phyloP scores from a whole-genome alignment of 1,284 basidiomycete species.

The Rhodofomes roseus region DNA sequence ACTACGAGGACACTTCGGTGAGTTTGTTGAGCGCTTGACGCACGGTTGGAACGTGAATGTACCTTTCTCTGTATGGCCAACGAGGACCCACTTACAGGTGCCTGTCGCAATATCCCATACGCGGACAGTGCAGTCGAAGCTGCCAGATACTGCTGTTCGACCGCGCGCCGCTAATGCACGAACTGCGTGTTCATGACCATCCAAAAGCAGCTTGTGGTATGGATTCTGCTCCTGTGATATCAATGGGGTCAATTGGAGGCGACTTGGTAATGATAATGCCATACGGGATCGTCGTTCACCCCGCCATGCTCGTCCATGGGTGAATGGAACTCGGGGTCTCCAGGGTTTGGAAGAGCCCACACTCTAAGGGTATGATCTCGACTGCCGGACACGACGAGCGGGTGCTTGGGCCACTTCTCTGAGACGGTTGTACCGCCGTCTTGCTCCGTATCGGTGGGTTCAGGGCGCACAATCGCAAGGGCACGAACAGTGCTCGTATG shows the following conservation, averaged over 20 bases:
- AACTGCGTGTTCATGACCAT: slow-evolving; percentile 88
- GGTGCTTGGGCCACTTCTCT: slow-evolving; percentile 80
- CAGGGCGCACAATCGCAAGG: slow-evolving; percentile 85
- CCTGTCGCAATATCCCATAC: slow-evolving; percentile 94
- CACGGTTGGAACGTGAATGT: slow-evolving; percentile 12
- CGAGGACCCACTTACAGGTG: slow-evolving; percentile 73
- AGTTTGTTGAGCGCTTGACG: too few relatives aligned
- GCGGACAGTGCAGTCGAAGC: slow-evolving; percentile 90
- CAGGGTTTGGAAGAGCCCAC: slow-evolving; percentile 81
- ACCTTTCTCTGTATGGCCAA: slow-evolving; percentile 92
- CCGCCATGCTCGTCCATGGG: slow-evolving; percentile 30
- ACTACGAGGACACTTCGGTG: slow-evolving; percentile 43
- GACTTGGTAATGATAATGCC: slow-evolving; percentile 38
- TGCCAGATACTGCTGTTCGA: slow-evolving; percentile 85
- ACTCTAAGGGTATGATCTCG: slow-evolving; percentile 87
- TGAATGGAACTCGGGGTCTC: slow-evolving; percentile 73
- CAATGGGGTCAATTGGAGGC: not conserved
- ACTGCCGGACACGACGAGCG: slow-evolving; percentile 91
- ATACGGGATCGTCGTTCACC: slow-evolving; percentile 57
- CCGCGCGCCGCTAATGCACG: slow-evolving; percentile 87
- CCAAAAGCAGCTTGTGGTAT: slow-evolving; percentile 79
- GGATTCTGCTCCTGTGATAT: slow-evolving; percentile 83
- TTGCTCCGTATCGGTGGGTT: slow-evolving; percentile 67
- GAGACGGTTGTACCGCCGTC: slow-evolving; percentile 51
- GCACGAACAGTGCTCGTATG: slow-evolving; percentile 93